Percentiles rank a stretch among this genome's conserved stretches.
phyloP scores from a whole-genome alignment of 192 early-diverging fungal species.

The Dispira parvispora region DNA sequence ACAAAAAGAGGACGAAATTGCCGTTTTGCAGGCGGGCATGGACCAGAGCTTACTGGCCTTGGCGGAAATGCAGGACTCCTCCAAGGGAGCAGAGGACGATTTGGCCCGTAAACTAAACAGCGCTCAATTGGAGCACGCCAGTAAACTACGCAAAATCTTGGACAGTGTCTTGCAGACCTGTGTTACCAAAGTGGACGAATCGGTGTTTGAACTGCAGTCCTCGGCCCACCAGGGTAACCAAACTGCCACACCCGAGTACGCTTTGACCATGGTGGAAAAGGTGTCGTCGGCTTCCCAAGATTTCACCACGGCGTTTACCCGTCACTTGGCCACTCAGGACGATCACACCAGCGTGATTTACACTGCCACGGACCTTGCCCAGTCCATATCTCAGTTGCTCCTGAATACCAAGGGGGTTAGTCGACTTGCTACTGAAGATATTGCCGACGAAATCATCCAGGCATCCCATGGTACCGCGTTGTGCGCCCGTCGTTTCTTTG shows the following conservation, averaged over 20 bases:
- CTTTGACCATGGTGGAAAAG: conserved; percentile 81
- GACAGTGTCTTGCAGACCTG: conserved; percentile 80
- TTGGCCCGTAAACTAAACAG: conserved; percentile 45
- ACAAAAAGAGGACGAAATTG: conserved; percentile 61
- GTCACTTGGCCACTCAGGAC: conserved; percentile 29
- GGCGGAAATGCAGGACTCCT: conserved; percentile 47
- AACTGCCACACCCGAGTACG: conserved; percentile 80
- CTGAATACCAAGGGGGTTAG: conserved; percentile 80
- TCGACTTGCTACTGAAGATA: conserved; percentile 67
- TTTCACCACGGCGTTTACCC: conserved; percentile 34
- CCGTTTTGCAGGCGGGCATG: conserved; percentile 59
- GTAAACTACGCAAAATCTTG: conserved; percentile 54
- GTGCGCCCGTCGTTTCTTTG: conserved; percentile 63
- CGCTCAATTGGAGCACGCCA: conserved; percentile 42
- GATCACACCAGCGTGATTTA: conserved; percentile 78
- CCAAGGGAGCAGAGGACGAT: conserved; percentile 26
- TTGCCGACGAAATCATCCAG: conserved; percentile 59
- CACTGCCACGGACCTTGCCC: conserved; percentile 59
- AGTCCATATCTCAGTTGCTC: conserved; percentile 65
- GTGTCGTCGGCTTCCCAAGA: conserved; percentile 47
- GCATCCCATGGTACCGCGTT: conserved; percentile 47
- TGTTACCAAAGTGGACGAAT: conserved; percentile 75
- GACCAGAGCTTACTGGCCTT: conserved; percentile 62
- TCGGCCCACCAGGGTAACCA: conserved; percentile 70
- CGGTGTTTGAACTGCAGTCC: conserved; percentile 70